phyloP scores from a whole-genome alignment of 75 land plant species.

The Azolla pinnata region DNA sequence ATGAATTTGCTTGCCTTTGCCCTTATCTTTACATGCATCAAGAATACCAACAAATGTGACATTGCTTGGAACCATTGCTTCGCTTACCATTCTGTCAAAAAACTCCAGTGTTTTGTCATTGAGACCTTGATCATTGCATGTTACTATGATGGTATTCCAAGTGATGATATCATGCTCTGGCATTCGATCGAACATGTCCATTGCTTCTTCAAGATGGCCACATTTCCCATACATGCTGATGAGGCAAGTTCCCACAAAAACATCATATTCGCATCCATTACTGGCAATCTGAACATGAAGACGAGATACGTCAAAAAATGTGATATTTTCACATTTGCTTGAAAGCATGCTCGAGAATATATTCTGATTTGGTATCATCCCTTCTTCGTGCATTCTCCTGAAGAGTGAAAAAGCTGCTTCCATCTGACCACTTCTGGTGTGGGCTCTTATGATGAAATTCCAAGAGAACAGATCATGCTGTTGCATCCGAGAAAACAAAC shows the following conservation, averaged over 20 bases:
- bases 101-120: background rate
- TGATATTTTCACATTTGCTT: background rate
- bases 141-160: background rate
- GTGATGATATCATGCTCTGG: background rate
- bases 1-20: background rate
- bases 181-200: background rate
- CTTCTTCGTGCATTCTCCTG: slow-evolving; percentile 1
- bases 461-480: background rate
- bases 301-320: background rate
- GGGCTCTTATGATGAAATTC: slow-evolving; percentile 2
- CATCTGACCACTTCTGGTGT: background rate
- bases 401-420: background rate
- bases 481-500: background rate
- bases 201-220: background rate
- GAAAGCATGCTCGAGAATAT: background rate
- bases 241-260: background rate
- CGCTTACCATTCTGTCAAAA: background rate
- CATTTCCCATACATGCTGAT: background rate
- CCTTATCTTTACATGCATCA: background rate
- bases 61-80: background rate
- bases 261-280: background rate
- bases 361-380: background rate
- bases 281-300: slow-evolving; percentile 1
- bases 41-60: background rate
- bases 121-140: background rate